Base-by-base conservation (phyloP, 83 land plant species). In the Thuja plicata region DNA sequence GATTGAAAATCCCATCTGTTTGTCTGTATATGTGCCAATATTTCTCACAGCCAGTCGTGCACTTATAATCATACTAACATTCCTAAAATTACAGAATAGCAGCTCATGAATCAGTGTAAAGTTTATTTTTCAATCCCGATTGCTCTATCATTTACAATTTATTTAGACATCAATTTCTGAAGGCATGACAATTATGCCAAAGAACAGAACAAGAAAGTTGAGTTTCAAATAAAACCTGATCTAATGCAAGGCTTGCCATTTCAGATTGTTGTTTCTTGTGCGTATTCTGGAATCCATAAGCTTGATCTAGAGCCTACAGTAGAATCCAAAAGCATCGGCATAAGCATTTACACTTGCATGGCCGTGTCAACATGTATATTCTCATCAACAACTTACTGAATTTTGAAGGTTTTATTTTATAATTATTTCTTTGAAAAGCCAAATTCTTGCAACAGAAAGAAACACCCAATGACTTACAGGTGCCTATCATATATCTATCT, bases 281-380 rank as follows among this genome's bases (percentile, higher is more conserved):
- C 10, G 97, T 95, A 88, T 94, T 93, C 84, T 94, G 94, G 89
- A 94, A 95, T 34, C 96, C 95, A 93, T 95, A 90, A 21, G 97
- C 95, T 37, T 93, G 91, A 93, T 93, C 95, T 89, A 95, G 89
- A 76, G 94, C 97, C 97, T 95, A 81, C 70, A 34, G 46, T 17
- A 87, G 48, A 41, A 82, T 8, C 50, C 13, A 24, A 8, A 66
- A 79, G 70, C 35, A 52, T 16, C 21, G 50, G 8, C 9, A 8
- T 32, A 35, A 85, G n/a, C 87, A 50, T 32, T 85, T 55, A 19
- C 40, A 55, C n/a, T 50, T 50, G 21, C 66, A 50, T 32, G 11
- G 50, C 38, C 21, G 35, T 30, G 45, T 55, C 71, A 17, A 19
- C 8, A 48, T 48, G 10, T 32, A 85, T 17, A 21, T 24, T 62